Evolutionary conservation across 176 grass and related monocot species (phyloP), one percentile per base, ranked within the genome.

Genomic region (Carex pumila): DNA sequence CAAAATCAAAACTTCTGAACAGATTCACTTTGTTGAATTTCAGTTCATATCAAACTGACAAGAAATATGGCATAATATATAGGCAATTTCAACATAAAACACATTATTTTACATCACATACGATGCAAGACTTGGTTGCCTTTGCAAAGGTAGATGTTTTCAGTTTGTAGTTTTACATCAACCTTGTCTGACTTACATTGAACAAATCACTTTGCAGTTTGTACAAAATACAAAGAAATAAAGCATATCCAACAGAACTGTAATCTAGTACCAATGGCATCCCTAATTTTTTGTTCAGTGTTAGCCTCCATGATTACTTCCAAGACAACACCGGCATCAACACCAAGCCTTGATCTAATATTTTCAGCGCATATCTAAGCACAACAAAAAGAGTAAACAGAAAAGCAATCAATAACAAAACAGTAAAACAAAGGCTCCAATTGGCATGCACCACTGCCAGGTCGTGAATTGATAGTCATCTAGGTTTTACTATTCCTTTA

Each of bases 261-360:
- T 82, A 29, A 85, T 45, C 32, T 79, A 30, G 79, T 98, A 97
- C 92, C 91, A 80, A 65, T 90, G 39, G 50, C 84, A 14, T 88
- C 85, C 12, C 84, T 88, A 72, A 43, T 59, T 61, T 75, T 85
- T 73, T 88, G 80, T 73, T 83, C 65, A 78, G 74, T 56, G 81
- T 54, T 90, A 45, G 91, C 91, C 74, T 98, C 92, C 3, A 94
- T 87, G 79, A 98, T 89, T 75, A 91, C 86, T 92, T 98, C 95
- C 88, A 92, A 98, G 32, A 98, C 89, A 83, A 83, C 57, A 89
- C 79, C 89, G 83, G 84, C 86, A 71, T 89, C 88, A 91, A 87
- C 71, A 83, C 89, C 89, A 65, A 90, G 34, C 62, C 79, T 93
- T 79, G 92, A 69, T 70, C 92, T 94, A 74, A 91, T 86, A 71